These are phyloP conservation scores for Medicago truncatula DNA, from an alignment of 306 rosid species.

Conservation along the genomic window DNA sequence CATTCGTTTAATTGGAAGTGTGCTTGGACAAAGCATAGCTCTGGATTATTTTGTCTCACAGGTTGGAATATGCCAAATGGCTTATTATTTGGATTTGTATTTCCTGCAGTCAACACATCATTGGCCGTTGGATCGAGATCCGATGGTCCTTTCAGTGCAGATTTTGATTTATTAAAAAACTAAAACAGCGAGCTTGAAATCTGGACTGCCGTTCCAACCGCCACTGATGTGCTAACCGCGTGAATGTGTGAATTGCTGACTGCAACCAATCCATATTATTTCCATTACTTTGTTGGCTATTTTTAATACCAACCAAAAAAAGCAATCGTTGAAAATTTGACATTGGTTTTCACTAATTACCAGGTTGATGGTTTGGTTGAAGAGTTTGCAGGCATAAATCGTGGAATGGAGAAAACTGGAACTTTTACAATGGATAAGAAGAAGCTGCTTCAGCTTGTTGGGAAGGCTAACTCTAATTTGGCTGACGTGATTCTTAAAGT, in stretches of 20 bases:
- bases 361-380: conserved; percentile 94
- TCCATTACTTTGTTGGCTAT: conserved; percentile 13
- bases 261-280: neutral
- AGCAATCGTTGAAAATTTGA: conserved; percentile 25
- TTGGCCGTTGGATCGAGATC: neutral
- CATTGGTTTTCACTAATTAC: conserved; percentile 39
- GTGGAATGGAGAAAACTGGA: conserved; percentile 98
- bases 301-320: conserved; percentile 17
- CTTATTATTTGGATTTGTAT: neutral
- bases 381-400: conserved; percentile 92
- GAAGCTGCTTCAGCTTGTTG: conserved; percentile 96
- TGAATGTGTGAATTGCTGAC: neutral
- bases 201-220: neutral
- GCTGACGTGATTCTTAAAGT: conserved; percentile 98
- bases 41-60: conserved; percentile 98
- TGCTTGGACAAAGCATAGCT: conserved; percentile 97
- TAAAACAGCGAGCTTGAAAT: neutral
- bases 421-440: conserved; percentile 96
- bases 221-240: neutral
- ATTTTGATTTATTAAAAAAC: neutral
- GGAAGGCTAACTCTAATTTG: conserved; percentile 93
- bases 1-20: conserved; percentile 92
- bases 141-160: neutral
- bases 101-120: neutral
- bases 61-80: conserved; percentile 51